Conservation (phyloP, 2,329 filamentous ascomycete species). For the Fusarium sp. region DNA sequence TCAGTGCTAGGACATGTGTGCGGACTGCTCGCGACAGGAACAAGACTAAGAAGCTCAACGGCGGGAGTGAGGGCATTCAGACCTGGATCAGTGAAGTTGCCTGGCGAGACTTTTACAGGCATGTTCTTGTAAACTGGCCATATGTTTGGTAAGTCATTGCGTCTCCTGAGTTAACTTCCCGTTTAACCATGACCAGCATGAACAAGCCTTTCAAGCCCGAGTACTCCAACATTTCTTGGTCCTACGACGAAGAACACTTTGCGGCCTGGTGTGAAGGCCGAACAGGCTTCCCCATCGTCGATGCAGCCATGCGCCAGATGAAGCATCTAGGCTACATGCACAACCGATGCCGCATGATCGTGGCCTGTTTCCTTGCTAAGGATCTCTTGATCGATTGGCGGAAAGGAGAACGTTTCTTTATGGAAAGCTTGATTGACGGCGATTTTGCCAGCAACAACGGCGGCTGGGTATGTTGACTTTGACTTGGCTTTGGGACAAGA, state of each 20-base stretch:
- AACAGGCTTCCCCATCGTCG: slow-evolving; percentile 84
- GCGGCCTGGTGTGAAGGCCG: slow-evolving; percentile 74
- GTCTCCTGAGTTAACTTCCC: background rate
- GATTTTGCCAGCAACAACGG: slow-evolving; percentile 81
- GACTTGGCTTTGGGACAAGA: background rate
- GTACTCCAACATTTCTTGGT: slow-evolving; percentile 83
- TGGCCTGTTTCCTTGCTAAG: slow-evolving; percentile 80
- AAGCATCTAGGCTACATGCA: slow-evolving; percentile 77
- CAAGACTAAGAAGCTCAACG: slow-evolving; percentile 69
- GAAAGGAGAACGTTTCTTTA: slow-evolving; percentile 81
- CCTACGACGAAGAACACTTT: slow-evolving; percentile 74
- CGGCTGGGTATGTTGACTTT: slow-evolving; percentile 52
- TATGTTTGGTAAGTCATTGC: slow-evolving; percentile 70
- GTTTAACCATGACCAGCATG: slow-evolving; percentile 51
- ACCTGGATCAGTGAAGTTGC: slow-evolving; percentile 84
- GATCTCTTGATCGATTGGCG: slow-evolving; percentile 85
- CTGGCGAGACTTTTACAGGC: slow-evolving; percentile 89
- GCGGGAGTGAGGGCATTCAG: slow-evolving; percentile 69
- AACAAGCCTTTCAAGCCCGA: slow-evolving; percentile 77
- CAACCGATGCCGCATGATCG: slow-evolving; percentile 84
- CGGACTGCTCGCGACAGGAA: slow-evolving; percentile 68
- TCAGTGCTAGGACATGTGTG: slow-evolving; percentile 73
- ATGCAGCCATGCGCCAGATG: slow-evolving; percentile 85
- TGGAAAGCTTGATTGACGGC: slow-evolving; percentile 79
- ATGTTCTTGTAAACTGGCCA: slow-evolving; percentile 85